These are phyloP conservation scores for Phyllosticta paracitricarpa DNA, from an alignment of 2,329 filamentous ascomycete genomes.

Conservation along the genomic window DNA sequence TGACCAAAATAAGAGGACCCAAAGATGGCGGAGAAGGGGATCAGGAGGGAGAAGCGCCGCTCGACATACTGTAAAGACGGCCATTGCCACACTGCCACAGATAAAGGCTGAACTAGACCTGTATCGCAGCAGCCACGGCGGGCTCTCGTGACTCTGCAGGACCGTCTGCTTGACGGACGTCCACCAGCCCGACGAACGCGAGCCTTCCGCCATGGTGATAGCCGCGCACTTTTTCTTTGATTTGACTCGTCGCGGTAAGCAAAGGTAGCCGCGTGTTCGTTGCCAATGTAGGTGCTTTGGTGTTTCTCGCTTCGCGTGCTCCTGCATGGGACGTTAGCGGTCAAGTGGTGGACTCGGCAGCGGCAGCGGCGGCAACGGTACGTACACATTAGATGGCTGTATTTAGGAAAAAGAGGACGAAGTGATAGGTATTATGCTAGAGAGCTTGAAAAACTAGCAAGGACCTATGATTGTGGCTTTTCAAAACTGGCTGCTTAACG, in stretches of 20 bases:
- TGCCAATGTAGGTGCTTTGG: not conserved
- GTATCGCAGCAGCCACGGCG: conserved; percentile 22
- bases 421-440: too few species aligned
- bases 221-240: not conserved
- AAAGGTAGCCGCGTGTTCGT: not conserved
- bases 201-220: not conserved
- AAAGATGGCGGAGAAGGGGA: not conserved
- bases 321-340: not conserved
- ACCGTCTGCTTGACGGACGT: not conserved
- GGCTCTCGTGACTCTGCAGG: conserved; percentile 8
- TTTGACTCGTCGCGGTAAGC: not conserved
- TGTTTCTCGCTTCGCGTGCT: not conserved
- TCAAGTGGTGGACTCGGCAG: not conserved
- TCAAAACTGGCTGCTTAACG: too few species aligned
- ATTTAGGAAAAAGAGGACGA: not conserved
- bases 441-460: too few species aligned
- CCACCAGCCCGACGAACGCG: not conserved
- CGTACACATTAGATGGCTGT: not conserved
- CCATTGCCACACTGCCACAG: conserved; percentile 24
- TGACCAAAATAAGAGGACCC: not conserved
- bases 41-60: not conserved
- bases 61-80: conserved; percentile 26
- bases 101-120: conserved; percentile 27
- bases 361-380: not conserved
- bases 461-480: too few species aligned